These are phyloP conservation scores for Botrytis fabae DNA, from an alignment of 2,329 filamentous ascomycete genomes.

Conservation along the genomic window DNA sequence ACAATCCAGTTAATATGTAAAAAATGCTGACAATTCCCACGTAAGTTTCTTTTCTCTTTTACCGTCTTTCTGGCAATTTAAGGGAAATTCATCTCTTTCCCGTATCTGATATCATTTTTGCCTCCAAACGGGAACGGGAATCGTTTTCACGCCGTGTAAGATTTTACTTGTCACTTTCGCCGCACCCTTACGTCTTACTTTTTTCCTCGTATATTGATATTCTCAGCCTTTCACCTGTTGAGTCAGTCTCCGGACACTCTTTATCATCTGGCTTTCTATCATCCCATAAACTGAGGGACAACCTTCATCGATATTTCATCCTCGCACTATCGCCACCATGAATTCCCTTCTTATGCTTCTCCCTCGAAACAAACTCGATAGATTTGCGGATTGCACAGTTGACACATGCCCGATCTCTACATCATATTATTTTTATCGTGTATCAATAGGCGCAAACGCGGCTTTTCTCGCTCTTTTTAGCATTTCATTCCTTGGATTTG, in stretches of 20 bases:
- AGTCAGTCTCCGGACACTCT: background rate
- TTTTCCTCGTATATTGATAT: background rate
- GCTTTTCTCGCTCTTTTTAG: conserved; percentile 53
- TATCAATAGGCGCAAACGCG: conserved; percentile 54
- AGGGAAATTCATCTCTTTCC: background rate
- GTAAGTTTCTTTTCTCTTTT: background rate
- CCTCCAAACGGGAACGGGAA: background rate
- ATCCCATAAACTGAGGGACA: background rate
- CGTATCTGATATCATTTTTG: background rate
- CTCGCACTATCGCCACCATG: conserved; percentile 5
- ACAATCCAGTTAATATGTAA: background rate
- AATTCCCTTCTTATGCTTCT: conserved; percentile 1
- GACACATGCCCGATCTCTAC: conserved; percentile 39
- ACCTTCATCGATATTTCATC: background rate
- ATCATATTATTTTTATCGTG: conserved; percentile 54
- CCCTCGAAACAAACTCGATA: conserved; percentile 16
- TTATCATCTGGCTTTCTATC: background rate
- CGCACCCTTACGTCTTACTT: background rate
- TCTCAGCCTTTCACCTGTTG: background rate
- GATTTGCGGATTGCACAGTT: conserved; percentile 2
- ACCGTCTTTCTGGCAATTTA: background rate
- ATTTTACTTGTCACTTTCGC: background rate
- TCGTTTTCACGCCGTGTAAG: background rate
- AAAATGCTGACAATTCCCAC: conserved; percentile 5
- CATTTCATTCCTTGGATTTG: conserved; percentile 45